A percentile compares a stretch with the other conserved stretches of the same genome.
phyloP scores from a whole-genome alignment of 2,329 filamentous ascomycete species.

The Passalora sequoiae region DNA sequence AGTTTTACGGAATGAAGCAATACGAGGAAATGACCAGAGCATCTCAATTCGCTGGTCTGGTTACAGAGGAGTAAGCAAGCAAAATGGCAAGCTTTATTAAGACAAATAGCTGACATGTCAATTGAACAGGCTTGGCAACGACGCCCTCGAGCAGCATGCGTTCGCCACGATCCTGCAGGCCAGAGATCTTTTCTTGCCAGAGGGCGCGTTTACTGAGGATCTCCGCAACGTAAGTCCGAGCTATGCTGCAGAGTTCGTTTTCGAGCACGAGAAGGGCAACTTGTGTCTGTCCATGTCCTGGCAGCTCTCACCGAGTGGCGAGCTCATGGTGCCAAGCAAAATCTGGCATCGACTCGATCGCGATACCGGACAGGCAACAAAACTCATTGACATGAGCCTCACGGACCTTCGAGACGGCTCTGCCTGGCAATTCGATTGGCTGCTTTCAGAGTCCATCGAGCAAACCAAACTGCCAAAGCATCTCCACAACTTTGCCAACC shows the following conservation, averaged over 20 bases:
- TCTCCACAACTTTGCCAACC: constrained; percentile 18
- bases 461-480: constrained; percentile 15
- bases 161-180: constrained; percentile 20
- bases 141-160: constrained; percentile 16
- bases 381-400: constrained; percentile 28
- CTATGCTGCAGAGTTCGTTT: constrained; percentile 29
- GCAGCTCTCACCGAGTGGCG: constrained; percentile 14
- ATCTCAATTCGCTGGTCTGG: constrained; percentile 27
- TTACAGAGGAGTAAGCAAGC: constrained; percentile 33
- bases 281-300: constrained; percentile 27
- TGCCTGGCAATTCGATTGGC: constrained; percentile 32
- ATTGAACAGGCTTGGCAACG: constrained; percentile 30
- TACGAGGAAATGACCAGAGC: constrained; percentile 31
- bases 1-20: constrained; percentile 28
- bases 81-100: neutral
- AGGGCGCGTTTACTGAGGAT: constrained; percentile 15
- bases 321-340: constrained; percentile 9
- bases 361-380: constrained; percentile 16
- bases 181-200: constrained; percentile 23
- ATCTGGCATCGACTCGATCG: constrained; percentile 29
- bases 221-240: constrained; percentile 27
- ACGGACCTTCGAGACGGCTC: constrained; percentile 26
- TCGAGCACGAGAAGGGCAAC: constrained; percentile 23
- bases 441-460: constrained; percentile 17
- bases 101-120: constrained; percentile 6